These are phyloP conservation scores for Thelonectria blattea DNA, from an alignment of 2,329 filamentous ascomycete species.

Conservation along the genomic window DNA sequence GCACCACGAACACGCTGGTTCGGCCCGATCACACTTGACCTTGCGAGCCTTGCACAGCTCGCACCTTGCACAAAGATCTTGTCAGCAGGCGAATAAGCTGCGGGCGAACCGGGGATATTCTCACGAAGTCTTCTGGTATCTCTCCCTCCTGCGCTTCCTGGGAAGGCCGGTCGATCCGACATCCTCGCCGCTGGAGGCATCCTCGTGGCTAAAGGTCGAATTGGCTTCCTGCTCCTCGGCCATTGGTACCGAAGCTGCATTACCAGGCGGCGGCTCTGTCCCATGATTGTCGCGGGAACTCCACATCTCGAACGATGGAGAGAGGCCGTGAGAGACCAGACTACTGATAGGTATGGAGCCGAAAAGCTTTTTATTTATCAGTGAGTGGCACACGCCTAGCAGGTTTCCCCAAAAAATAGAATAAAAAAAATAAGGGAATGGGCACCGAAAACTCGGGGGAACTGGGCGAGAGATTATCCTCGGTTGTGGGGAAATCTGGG, in stretches of 20 bases:
- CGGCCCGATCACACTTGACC: constrained; percentile 58
- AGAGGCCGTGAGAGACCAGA: background rate
- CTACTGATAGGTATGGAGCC: constrained; percentile 2
- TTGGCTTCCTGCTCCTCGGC: constrained; percentile 47
- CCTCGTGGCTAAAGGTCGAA: constrained; percentile 45
- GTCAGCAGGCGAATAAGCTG: constrained; percentile 4
- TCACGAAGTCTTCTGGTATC: constrained; percentile 52
- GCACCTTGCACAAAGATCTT: constrained; percentile 43
- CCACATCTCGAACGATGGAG: constrained; percentile 35
- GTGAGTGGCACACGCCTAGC: no score
- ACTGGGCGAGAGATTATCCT: background rate
- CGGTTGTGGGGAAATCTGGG: constrained; percentile 12
- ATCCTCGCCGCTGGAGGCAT: constrained; percentile 48
- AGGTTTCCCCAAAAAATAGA: constrained; percentile 15
- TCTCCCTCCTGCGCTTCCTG: constrained; percentile 49
- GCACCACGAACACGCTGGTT: constrained; percentile 74
- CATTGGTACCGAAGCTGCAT: constrained; percentile 38
- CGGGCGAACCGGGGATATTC: constrained; percentile 23
- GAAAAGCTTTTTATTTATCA: background rate
- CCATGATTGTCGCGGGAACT: constrained; percentile 33
- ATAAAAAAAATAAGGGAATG: constrained; percentile 1
- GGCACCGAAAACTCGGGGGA: constrained; percentile 3
- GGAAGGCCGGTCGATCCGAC: constrained; percentile 34
- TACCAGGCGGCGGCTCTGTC: constrained; percentile 36
- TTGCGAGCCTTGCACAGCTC: constrained; percentile 54